Percentiles rank a stretch among this genome's conserved stretches.
phyloP scores from a whole-genome alignment of 164 flowering plant genomes.

The Sextonia rubra region DNA sequence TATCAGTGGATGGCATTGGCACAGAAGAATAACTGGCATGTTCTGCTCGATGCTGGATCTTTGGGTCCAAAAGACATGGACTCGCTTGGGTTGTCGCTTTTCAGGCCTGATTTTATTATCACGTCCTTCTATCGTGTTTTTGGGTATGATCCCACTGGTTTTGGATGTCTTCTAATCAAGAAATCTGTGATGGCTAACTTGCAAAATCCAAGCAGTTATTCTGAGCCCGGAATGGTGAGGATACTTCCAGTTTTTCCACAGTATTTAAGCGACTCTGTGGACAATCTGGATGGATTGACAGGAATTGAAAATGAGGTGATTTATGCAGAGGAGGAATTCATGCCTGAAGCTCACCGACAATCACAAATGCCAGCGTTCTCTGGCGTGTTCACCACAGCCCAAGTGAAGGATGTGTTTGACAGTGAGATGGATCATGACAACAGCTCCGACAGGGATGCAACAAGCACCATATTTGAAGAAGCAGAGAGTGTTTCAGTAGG shows the following conservation, averaged over 20 bases:
- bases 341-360: constrained; percentile 30
- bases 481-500: constrained; percentile 57
- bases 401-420: constrained; percentile 69
- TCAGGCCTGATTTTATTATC: constrained; percentile 79
- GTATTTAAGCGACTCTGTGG: constrained; percentile 60
- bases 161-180: constrained; percentile 81
- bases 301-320: constrained; percentile 34
- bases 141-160: constrained; percentile 86
- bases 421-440: constrained; percentile 62
- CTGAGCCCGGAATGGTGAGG: constrained; percentile 75
- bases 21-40: constrained; percentile 87
- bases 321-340: constrained; percentile 27
- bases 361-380: constrained; percentile 68
- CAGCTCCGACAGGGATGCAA: constrained; percentile 63
- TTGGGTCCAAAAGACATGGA: constrained; percentile 97
- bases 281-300: constrained; percentile 41
- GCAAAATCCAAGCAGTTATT: constrained; percentile 44
- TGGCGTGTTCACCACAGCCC: constrained; percentile 56
- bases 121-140: constrained; percentile 82
- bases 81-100: constrained; percentile 77
- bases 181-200: constrained; percentile 66
- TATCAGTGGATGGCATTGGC: constrained; percentile 91
- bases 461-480: constrained; percentile 70
- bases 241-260: constrained; percentile 56
- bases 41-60: constrained; percentile 85